Base-by-base conservation (phyloP, 169 alveolate species). In the Cryptosporidium muris region DNA sequence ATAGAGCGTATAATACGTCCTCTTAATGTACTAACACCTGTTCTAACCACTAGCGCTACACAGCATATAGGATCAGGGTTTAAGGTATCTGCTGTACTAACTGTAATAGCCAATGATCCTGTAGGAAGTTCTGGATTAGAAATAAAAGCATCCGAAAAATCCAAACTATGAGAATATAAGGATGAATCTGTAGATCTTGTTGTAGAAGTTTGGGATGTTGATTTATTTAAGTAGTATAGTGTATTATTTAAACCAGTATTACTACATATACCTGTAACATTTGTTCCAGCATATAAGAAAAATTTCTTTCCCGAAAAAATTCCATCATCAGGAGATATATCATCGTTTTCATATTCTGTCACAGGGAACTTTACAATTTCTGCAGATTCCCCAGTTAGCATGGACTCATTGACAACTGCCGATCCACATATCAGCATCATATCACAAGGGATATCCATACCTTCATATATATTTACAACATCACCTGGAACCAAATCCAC, bases 1-100 rank as follows among this genome's bases (percentile, higher is more conserved):
- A 97, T 96, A 65, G 96, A 94, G 88, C 97, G 92, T 88, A 97
- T 94, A 56, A 96, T 93, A 66, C 92, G 94, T 1, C 99, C 96
- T 88, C 94, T 88, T 3, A 95, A 91, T 1, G 99, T 97, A 56
- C 88, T 91, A 81, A 92, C 88, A 58, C 95, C 95, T 1, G 95
- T 93, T 80, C 93, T 94, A 25, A 94, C 89, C 4, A 97, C 98
- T 37, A 96, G 94, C n/a, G 94, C 97, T 14, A 80, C 63, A 25
- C 25, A 25, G 25, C 25, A 25, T 0, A 25, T 25, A 25, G 25
- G 25, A 25, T 25, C 25, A 51, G 53, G 42, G 51, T 25, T 25
- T 25, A 25, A 25, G 25, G 25, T 25, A 25, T 25, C 25, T 25
- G 25, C 25, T 5, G 80, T 64, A 6, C 48, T n/a, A 38, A 1